Percentiles rank a stretch among this genome's conserved stretches.
Evolutionary conservation across 2,329 filamentous ascomycete species (phyloP).

Genomic region (Camptophora hylomeconis): DNA sequence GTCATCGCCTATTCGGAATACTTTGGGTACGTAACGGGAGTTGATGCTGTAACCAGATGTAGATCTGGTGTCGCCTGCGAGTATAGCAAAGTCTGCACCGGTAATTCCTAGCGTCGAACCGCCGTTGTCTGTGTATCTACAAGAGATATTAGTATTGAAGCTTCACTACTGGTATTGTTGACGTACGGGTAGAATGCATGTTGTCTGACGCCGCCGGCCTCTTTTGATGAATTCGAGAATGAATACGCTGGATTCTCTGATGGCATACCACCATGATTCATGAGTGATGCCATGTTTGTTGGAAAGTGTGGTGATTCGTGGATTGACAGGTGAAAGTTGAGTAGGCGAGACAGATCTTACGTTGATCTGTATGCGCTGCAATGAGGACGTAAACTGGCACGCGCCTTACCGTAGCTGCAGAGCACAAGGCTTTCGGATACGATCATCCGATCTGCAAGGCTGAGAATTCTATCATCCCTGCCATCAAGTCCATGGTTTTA

Average conservation of each 20-base stretch:
- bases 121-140: constrained; percentile 85
- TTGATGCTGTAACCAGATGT: constrained; percentile 99
- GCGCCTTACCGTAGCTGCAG: too few species aligned
- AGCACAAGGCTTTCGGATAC: too few species aligned
- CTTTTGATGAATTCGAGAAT: constrained; percentile 39
- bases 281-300: constrained; percentile 40
- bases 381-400: too few species aligned
- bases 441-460: too few species aligned
- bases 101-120: constrained; percentile 92
- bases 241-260: constrained; percentile 46
- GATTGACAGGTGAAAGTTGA: constrained; percentile 4
- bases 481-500: too few species aligned
- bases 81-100: constrained; percentile 85
- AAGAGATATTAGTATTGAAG: constrained; percentile 2
- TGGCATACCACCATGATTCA: constrained; percentile 35
- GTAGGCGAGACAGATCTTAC: too few species aligned
- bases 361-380: too few species aligned
- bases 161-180: background rate
- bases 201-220: constrained; percentile 42
- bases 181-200: constrained; percentile 88
- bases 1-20: constrained; percentile 92
- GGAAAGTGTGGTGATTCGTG: constrained; percentile 2
- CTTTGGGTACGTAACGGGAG: constrained; percentile 85
- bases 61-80: constrained; percentile 92
- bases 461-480: too few species aligned